These are phyloP conservation scores for Onygenales sp. DNA, from an alignment of 2,329 filamentous ascomycete genomes.

Conservation along the genomic window DNA sequence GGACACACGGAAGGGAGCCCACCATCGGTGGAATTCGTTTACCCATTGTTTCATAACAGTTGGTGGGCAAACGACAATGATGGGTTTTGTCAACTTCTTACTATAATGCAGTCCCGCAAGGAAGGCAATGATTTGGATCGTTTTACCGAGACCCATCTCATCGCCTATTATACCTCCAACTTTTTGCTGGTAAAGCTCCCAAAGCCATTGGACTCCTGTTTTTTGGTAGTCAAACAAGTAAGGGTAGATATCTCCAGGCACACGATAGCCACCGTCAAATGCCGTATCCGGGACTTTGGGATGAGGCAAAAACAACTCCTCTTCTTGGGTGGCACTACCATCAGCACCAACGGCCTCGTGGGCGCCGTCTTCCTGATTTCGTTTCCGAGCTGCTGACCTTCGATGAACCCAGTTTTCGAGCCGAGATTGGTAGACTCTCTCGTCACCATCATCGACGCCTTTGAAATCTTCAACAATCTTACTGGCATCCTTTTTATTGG, in stretches of 20 bases:
- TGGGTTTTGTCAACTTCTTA: constrained; percentile 69
- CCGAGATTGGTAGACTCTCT: constrained; percentile 66
- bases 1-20: constrained; percentile 94
- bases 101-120: constrained; percentile 89
- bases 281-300: constrained; percentile 68
- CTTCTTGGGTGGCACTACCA: constrained; percentile 17
- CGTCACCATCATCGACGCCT: constrained; percentile 79
- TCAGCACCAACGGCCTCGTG: constrained; percentile 34
- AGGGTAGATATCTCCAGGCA: constrained; percentile 88
- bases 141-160: constrained; percentile 99
- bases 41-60: constrained; percentile 97
- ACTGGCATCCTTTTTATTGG: constrained; percentile 27
- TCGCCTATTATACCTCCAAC: constrained; percentile 94
- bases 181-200: constrained; percentile 78
- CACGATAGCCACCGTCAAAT: constrained; percentile 64
- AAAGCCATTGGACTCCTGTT: constrained; percentile 92
- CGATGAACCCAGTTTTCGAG: constrained; percentile 64
- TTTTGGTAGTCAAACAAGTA: constrained; percentile 96
- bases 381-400: constrained; percentile 50
- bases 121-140: constrained; percentile 70
- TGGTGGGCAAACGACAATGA: constrained; percentile 86
- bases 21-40: constrained; percentile 97
- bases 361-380: constrained; percentile 29
- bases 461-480: constrained; percentile 45
- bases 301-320: constrained; percentile 79